Evolutionary conservation across 2,329 filamentous ascomycete species (phyloP).

Genomic region (Neoarthrinium moseri): DNA sequence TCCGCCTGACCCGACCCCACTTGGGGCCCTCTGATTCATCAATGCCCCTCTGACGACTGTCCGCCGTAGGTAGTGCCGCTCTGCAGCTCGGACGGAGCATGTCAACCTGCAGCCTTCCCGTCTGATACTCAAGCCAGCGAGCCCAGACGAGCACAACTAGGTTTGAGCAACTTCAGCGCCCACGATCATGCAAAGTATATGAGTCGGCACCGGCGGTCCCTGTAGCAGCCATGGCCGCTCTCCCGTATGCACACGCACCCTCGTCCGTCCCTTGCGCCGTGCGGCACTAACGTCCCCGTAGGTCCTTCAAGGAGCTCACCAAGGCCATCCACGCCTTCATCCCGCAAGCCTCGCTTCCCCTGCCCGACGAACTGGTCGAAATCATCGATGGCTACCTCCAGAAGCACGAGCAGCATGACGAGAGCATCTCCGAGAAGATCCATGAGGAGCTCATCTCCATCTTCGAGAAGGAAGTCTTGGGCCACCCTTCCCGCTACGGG

Average conservation of each 20-base stretch:
- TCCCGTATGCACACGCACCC: constrained; percentile 3
- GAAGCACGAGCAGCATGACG: constrained; percentile 65
- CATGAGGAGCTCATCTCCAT: constrained; percentile 70
- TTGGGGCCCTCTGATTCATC: constrained; percentile 4
- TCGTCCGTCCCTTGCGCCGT: not conserved
- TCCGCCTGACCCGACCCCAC: constrained; percentile 4
- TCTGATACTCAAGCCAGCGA: not conserved
- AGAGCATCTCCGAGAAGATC: constrained; percentile 66
- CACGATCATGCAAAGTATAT: too few relatives aligned
- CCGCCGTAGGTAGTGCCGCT: too few relatives aligned
- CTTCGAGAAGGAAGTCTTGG: constrained; percentile 63
- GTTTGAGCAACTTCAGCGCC: not conserved
- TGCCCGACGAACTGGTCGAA: constrained; percentile 63
- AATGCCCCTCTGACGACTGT: too few relatives aligned
- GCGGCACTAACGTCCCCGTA: constrained; percentile 21
- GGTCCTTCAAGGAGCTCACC: constrained; percentile 59
- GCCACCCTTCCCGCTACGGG: constrained; percentile 54
- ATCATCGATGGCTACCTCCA: constrained; percentile 67
- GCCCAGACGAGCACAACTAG: not conserved
- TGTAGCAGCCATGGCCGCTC: constrained; percentile 8
- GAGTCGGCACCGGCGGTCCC: not conserved
- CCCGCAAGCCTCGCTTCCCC: constrained; percentile 52
- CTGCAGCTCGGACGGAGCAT: too few relatives aligned
- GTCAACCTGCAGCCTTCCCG: too few relatives aligned
- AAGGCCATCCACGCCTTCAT: constrained; percentile 55